These are phyloP conservation scores for Cladosporium sp. DNA, from an alignment of 2,329 filamentous ascomycete species.

Conservation along the genomic window DNA sequence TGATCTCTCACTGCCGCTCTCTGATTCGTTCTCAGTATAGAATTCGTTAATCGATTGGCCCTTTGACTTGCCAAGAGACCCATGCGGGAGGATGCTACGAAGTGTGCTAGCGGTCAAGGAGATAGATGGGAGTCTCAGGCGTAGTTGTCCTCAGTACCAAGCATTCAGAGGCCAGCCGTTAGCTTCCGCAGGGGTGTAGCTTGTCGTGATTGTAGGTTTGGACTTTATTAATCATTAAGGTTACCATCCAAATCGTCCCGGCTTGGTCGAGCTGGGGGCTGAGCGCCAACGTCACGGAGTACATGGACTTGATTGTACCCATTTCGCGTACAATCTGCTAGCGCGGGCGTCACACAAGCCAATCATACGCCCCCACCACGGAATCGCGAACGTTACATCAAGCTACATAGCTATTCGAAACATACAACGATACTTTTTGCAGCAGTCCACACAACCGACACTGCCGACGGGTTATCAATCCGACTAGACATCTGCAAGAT, in stretches of 20 bases:
- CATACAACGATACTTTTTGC: neutral
- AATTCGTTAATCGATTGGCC: too few relatives aligned
- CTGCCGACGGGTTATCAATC: neutral
- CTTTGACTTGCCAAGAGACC: too few relatives aligned
- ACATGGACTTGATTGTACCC: too few relatives aligned
- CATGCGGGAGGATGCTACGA: too few relatives aligned
- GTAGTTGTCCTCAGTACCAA: neutral
- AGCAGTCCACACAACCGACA: neutral
- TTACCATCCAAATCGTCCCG: too few relatives aligned
- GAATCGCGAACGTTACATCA: conserved; percentile 1
- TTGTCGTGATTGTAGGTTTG: neutral
- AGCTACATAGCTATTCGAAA: neutral
- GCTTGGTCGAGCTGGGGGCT: too few relatives aligned
- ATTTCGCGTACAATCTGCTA: neutral
- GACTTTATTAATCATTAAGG: too few relatives aligned
- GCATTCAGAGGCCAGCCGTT: neutral
- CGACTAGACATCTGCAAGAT: neutral
- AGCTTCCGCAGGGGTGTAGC: neutral
- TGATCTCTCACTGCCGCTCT: too few relatives aligned
- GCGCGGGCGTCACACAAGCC: neutral
- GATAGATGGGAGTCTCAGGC: neutral
- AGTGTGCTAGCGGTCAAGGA: too few relatives aligned
- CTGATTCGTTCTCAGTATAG: too few relatives aligned
- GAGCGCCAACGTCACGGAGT: too few relatives aligned
- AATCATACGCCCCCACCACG: neutral